A percentile compares a stretch with the other conserved stretches of the same genome.
Evolutionary conservation across 176 grass and related monocot species (phyloP).

Genomic region (Paspalum vaginatum): DNA sequence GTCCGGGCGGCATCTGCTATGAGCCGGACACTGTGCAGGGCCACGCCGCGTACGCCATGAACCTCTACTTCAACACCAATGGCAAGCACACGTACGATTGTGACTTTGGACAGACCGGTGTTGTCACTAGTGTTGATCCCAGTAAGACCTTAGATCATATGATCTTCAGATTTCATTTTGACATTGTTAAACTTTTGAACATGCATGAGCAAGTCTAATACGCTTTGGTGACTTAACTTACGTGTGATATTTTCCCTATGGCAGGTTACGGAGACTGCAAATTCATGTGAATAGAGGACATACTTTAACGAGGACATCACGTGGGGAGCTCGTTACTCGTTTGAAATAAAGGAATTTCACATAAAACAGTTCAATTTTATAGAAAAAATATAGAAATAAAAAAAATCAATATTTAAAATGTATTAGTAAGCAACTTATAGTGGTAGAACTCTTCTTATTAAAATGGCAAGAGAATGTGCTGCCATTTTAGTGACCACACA

Average conservation of each 20-base stretch:
- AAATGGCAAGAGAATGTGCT: no score
- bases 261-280: constrained; percentile 66
- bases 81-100: constrained; percentile 66
- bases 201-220: background rate
- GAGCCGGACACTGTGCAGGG: constrained; percentile 61
- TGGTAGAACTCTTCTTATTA: no score
- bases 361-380: no score
- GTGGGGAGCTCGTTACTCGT: no score
- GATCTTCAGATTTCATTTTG: background rate
- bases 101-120: constrained; percentile 63
- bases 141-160: constrained; percentile 41
- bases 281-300: constrained; percentile 35
- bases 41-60: constrained; percentile 86
- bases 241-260: background rate
- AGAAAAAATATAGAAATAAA: no score
- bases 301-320: no score
- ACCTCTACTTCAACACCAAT: constrained; percentile 64
- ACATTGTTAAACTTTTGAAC: background rate
- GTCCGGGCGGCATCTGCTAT: constrained; percentile 60
- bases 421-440: no score
- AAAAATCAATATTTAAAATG: no score
- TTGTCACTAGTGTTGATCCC: constrained; percentile 60
- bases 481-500: no score
- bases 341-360: no score
- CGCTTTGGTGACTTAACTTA: background rate